Percentiles rank a stretch among this genome's conserved stretches.
Conservation (phyloP, 1,139 yeast genomes). For the Taiozyma sp. region DNA sequence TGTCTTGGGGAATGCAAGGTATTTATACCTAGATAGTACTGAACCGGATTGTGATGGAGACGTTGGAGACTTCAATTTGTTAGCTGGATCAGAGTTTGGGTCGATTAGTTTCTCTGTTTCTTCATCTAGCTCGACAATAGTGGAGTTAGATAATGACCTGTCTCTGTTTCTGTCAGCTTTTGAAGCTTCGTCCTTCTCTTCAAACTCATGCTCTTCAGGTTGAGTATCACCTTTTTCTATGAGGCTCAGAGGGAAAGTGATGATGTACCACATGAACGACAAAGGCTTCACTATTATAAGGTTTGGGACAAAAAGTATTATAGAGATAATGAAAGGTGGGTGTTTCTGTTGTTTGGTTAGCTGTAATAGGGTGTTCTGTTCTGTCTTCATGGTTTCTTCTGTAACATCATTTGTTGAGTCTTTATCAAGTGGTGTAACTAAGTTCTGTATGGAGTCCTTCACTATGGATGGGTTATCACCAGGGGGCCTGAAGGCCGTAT, state of each 20-base stretch:
- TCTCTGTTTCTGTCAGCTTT: not conserved
- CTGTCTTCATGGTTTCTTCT: not conserved
- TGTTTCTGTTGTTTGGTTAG: not conserved
- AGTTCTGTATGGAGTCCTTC: conserved; percentile 1
- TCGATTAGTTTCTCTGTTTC: conserved; percentile 16
- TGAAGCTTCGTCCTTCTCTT: not conserved
- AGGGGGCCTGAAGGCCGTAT: conserved; percentile 22
- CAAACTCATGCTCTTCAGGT: not conserved
- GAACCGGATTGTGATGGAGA: conserved; percentile 21
- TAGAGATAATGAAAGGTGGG: conserved; percentile 5
- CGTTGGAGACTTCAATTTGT: conserved; percentile 53
- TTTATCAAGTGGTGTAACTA: not conserved
- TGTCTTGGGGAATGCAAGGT: conserved; percentile 27
- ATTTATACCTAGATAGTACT: conserved; percentile 10
- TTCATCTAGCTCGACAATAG: conserved; percentile 22
- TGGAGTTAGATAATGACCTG: conserved; percentile 4
- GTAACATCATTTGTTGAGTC: not conserved
- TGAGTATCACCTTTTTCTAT: conserved; percentile 27
- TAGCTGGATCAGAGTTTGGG: conserved; percentile 14
- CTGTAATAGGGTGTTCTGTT: not conserved
- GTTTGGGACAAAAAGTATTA: conserved; percentile 39
- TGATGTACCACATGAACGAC: conserved; percentile 36
- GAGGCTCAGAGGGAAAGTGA: conserved; percentile 46
- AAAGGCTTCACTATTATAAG: conserved; percentile 41
- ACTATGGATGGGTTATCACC: conserved; percentile 8